Conservation (phyloP, 306 rosid genomes). For the Pyrus communis region DNA sequence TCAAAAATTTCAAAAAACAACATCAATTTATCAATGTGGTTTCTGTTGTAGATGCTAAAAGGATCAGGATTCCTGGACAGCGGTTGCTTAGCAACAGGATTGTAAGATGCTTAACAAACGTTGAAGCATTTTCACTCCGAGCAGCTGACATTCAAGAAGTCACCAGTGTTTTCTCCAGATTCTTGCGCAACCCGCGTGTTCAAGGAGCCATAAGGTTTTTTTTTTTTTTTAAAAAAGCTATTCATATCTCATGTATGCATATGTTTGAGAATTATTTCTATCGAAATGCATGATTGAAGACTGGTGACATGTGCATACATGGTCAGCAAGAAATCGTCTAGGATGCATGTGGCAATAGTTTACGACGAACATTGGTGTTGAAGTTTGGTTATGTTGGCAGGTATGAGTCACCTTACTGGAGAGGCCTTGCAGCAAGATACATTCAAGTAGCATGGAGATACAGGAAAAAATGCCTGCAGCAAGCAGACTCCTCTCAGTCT, state of each 20-base stretch:
- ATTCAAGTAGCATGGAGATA: conserved; percentile 82
- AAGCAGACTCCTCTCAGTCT: conserved; percentile 27
- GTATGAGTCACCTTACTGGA: conserved; percentile 80
- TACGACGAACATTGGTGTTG: background rate
- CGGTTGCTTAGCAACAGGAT: conserved; percentile 60
- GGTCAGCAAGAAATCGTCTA: background rate
- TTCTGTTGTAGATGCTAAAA: conserved; percentile 42
- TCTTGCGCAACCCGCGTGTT: conserved; percentile 57
- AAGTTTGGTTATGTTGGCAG: conserved; percentile 12
- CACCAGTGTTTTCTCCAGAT: conserved; percentile 65
- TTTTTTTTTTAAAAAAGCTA: too few species aligned
- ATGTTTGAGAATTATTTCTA: background rate
- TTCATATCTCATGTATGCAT: background rate
- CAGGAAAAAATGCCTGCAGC: conserved; percentile 43
- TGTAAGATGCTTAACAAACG: conserved; percentile 62
- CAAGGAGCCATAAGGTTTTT: conserved; percentile 75
- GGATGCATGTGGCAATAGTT: background rate
- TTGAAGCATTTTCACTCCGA: conserved; percentile 76
- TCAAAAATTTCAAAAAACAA: conserved; percentile 18
- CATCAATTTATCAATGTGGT: background rate
- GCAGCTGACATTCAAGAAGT: conserved; percentile 81
- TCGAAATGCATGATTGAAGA: background rate
- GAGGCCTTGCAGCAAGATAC: conserved; percentile 49
- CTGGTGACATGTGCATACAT: background rate
- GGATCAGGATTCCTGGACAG: conserved; percentile 51